Base-by-base conservation (phyloP, 257 asterid genomes). In the Vinca minor region DNA sequence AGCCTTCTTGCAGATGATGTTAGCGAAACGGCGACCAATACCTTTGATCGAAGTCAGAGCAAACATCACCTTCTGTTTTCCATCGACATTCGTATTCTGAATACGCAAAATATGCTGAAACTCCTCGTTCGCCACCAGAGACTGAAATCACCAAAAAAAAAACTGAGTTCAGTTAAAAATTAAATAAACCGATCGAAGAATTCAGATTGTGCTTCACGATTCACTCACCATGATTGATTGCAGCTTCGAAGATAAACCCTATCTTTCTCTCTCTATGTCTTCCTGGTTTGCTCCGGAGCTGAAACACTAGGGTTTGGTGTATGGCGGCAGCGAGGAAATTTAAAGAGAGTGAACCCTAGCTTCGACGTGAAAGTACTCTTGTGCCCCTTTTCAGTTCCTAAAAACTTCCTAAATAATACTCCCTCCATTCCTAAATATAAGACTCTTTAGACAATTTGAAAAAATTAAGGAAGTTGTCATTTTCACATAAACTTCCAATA, bases 81-180 rank as follows among this genome's bases (percentile, higher is more conserved):
- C 98, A 56, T 88, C 98, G 0, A 91, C 98, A 62, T 91, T 91
- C 0, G 98, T 91, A 65, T 91, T 91, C 76, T 88, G 96, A 48
- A 91, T 82, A 87, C 98, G 98, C 59, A 91, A 86, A 80, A 91
- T 91, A 79, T 91, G 98, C 85, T 91, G 98, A 72, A 91, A 91
- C 0, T 91, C 98, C 56, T 91, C 97, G 58, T 83, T 84, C 15
- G 96, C 86, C 15, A 91, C 96, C 46, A 87, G 77, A 74, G 95
- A 76, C 96, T 89, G 75, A 18, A 21, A 21, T 45, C 26, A 21
- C 58, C 10, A 13, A 2, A 5, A 31, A 3, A 45, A 14, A 23
- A 41, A 41, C n/a, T 3, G 13, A 21, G 18, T 38, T 38, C 5
- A 32, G 32, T 13, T 28, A 15, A 2, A 1, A 15, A 69, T 35